These are phyloP conservation scores for Fusarium solani-melongenae DNA, from an alignment of 2,329 filamentous ascomycete genomes.

Conservation along the genomic window DNA sequence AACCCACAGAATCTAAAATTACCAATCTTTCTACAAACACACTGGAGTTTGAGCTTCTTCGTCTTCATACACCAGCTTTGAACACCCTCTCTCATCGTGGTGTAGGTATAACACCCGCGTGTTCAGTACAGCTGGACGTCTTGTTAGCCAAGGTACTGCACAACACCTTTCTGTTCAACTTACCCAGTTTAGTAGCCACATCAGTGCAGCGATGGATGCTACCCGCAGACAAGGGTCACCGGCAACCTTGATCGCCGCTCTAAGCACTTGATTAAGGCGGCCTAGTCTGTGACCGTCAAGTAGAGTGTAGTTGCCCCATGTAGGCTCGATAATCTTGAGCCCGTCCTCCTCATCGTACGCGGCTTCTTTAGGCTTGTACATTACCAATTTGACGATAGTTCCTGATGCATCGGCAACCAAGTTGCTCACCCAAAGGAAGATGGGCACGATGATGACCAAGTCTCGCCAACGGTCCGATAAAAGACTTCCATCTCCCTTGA, in stretches of 20 bases:
- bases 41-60: not conserved
- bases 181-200: conserved; percentile 43
- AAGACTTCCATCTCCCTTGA: conserved; percentile 40
- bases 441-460: conserved; percentile 39
- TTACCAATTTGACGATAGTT: conserved; percentile 40
- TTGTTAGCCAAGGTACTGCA: conserved; percentile 15
- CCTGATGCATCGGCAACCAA: conserved; percentile 39
- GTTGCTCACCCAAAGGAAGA: conserved; percentile 46
- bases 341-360: conserved; percentile 24
- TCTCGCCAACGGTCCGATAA: conserved; percentile 42
- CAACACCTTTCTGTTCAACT: not conserved
- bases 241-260: not conserved
- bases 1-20: not conserved
- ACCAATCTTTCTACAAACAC: not conserved
- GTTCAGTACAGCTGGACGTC: conserved; percentile 27
- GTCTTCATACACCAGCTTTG: not conserved
- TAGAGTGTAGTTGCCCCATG: conserved; percentile 17
- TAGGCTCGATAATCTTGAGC: conserved; percentile 39
- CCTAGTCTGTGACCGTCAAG: conserved; percentile 3
- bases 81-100: not conserved
- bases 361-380: conserved; percentile 18
- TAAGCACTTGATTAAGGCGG: conserved; percentile 1
- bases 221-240: conserved; percentile 23
- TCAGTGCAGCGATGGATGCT: conserved; percentile 25
- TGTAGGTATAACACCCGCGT: not conserved